Percentiles rank a stretch among this genome's conserved stretches.
These are phyloP conservation scores for Annona cherimola DNA, from an alignment of 164 flowering plant genomes.

Conservation along the genomic window DNA sequence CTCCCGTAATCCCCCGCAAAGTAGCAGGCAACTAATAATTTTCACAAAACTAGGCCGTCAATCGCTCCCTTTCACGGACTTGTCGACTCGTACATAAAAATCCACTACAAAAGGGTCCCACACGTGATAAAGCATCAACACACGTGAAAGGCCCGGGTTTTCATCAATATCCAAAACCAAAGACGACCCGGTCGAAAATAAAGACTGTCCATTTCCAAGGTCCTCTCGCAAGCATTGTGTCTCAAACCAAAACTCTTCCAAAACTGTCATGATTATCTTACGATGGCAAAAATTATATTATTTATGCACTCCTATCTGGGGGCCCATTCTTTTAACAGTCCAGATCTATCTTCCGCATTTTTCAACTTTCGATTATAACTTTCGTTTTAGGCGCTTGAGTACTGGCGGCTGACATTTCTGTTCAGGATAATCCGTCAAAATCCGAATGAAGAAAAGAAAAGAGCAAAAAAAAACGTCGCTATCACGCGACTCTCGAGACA, in stretches of 20 bases:
- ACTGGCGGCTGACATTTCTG: background rate
- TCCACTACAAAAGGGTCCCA: background rate
- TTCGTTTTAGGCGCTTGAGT: background rate
- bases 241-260: too few species aligned
- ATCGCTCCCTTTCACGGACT: background rate
- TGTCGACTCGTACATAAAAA: background rate
- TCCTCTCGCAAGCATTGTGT: background rate
- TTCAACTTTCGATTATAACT: background rate
- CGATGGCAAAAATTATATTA: too few species aligned
- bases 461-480: background rate
- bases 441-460: background rate
- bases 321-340: background rate
- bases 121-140: background rate
- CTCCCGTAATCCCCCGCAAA: background rate
- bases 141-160: background rate
- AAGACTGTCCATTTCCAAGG: background rate
- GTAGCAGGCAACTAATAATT: background rate
- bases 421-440: background rate
- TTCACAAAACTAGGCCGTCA: background rate
- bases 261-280: too few species aligned
- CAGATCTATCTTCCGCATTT: background rate
- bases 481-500: slow-evolving; percentile 2
- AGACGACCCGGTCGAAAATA: background rate
- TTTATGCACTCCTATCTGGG: too few species aligned
- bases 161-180: background rate